These are phyloP conservation scores for Ambrosiella cleistominuta DNA, from an alignment of 2,329 filamentous ascomycete genomes.

Conservation along the genomic window DNA sequence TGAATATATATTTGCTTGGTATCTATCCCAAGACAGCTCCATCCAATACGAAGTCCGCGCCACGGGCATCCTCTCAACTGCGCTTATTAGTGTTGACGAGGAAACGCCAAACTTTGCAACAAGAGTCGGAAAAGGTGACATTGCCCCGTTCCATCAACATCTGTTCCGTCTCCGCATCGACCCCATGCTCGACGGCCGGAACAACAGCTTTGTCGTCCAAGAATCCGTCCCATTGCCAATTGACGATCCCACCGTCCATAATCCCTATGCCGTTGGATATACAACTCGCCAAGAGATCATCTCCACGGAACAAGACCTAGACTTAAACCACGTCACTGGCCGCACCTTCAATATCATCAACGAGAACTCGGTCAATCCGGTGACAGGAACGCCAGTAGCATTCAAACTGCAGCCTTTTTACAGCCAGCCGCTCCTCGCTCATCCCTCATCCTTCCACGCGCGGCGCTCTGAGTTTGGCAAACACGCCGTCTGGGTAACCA, in stretches of 20 bases:
- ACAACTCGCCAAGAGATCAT: conserved; percentile 26
- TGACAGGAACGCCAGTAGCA: conserved; percentile 27
- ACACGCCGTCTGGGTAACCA: conserved; percentile 29
- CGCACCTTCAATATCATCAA: conserved; percentile 33
- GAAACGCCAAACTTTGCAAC: conserved; percentile 36
- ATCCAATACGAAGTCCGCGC: conserved; percentile 21
- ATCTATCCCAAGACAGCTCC: conserved; percentile 35
- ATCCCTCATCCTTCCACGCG: conserved; percentile 23
- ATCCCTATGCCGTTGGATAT: conserved; percentile 35
- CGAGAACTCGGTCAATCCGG: conserved; percentile 23
- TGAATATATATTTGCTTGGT: conserved; percentile 32
- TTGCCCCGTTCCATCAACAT: conserved; percentile 52
- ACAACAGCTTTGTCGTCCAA: conserved; percentile 32
- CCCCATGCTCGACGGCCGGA: conserved; percentile 41
- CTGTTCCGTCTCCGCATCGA: conserved; percentile 50
- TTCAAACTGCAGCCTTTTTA: conserved; percentile 28
- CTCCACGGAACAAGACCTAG: conserved; percentile 27
- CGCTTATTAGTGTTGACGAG: conserved; percentile 35
- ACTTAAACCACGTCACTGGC: conserved; percentile 32
- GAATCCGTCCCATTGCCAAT: conserved; percentile 27
- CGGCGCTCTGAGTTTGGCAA: conserved; percentile 26
- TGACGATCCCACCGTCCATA: conserved; percentile 23
- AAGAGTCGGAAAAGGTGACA: conserved; percentile 42
- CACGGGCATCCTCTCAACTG: conserved; percentile 27
- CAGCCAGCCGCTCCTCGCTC: conserved; percentile 29